Base-by-base conservation (phyloP, 1,139 yeast genomes). In the Scheffersomyces parashehatae region DNA sequence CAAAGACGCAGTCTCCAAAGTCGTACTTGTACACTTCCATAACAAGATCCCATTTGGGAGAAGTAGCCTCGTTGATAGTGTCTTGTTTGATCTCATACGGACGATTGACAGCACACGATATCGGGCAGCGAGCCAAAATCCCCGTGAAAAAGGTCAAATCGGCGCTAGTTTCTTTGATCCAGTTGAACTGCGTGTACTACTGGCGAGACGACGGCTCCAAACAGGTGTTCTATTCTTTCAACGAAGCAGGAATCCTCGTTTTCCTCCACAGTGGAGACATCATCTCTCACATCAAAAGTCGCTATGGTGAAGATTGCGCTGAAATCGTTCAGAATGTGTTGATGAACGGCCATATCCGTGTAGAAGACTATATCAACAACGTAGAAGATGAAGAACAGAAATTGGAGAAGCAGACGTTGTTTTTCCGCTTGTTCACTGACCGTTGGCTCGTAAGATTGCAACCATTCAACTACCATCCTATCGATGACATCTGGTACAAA, bases 191-290 rank as follows among this genome's bases (percentile, higher is more conserved):
- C 59, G 76, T 83, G 15, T 72, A 69, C 20, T 78, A 77, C 53
- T 77, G 82, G 75, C 55, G 60, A 49, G 82, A 75, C 7, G 77
- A 75, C 20, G 61, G 66, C 0, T 52, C 64, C 11, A 56, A 64
- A 5, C 54, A 59, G 1, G 73, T 77, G 1, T 79, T 69, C 53
- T 90, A 89, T 60, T 74, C 73, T 32, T 79, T 83, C 49, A 77
- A 85, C 54, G 84, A 83, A 50, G 75, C 70, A 26, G 96, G 96
- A 5, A 67, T 85, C 16, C 71, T 82, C 52, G 64, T 79, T 42
- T 69, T 88, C 42, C 61, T 90, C 29, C 88, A 89, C 64, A 75
- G 91, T 31, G 97, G 96, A 29, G 88, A 88, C 41, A 82, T 90
- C 47, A 73, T 88, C 32, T 66, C 78, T 36, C 73, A 75, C 43